Conservation (phyloP, 768 basidiomycete genomes). For the Suillus luteus region DNA sequence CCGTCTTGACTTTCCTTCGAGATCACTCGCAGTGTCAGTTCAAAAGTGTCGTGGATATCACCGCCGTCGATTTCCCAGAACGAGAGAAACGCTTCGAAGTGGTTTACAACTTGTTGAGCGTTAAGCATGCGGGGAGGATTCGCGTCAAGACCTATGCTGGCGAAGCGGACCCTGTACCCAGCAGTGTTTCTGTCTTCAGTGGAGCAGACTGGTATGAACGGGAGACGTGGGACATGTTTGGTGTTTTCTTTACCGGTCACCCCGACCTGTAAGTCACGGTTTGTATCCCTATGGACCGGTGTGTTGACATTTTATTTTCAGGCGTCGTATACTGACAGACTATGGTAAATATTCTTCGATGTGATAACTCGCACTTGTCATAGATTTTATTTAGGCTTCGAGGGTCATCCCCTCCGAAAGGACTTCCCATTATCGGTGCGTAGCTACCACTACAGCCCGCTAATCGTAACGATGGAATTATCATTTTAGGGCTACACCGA, state of each 20-base stretch:
- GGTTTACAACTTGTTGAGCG: constrained; percentile 91
- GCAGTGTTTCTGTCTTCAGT: constrained; percentile 72
- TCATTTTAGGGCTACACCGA: constrained; percentile 90
- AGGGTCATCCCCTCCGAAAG: constrained; percentile 96
- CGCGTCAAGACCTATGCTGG: constrained; percentile 97
- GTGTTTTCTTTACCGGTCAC: constrained; percentile 94
- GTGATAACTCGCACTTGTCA: not conserved
- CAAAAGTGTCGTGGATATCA: constrained; percentile 91
- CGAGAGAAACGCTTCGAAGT: constrained; percentile 93
- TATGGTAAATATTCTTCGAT: constrained; percentile 61
- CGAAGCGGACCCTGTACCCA: constrained; percentile 90
- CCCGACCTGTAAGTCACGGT: constrained; percentile 81
- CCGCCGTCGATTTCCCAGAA: constrained; percentile 94
- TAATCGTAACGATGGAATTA: not conserved
- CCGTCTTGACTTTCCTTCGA: constrained; percentile 87
- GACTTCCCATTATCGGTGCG: constrained; percentile 96
- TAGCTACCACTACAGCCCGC: constrained; percentile 6
- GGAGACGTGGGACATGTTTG: constrained; percentile 97
- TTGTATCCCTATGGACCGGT: not conserved
- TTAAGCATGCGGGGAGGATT: constrained; percentile 78
- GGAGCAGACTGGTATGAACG: constrained; percentile 99
- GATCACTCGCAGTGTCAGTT: constrained; percentile 97
- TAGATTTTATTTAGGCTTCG: constrained; percentile 62
- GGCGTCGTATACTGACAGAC: constrained; percentile 96
- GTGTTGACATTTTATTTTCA: constrained; percentile 29